phyloP scores from a whole-genome alignment of 805 yeast genomes.

The Wickerhamomyces pijperi region DNA sequence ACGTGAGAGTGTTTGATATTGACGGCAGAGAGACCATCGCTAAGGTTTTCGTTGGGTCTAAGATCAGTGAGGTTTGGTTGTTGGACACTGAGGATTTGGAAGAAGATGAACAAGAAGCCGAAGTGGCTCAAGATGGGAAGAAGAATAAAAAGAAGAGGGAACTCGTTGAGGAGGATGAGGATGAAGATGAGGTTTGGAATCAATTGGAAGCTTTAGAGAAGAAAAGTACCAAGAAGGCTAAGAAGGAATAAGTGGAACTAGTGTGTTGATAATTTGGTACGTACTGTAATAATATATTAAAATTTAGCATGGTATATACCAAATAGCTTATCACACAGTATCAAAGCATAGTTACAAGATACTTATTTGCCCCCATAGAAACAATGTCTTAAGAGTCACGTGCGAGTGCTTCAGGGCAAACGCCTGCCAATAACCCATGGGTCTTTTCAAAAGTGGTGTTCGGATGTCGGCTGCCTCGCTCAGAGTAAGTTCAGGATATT shows the following conservation, averaged over 20 bases:
- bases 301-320: too few species aligned
- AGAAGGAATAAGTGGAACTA: background rate
- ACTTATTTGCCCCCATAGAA: too few species aligned
- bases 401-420: too few species aligned
- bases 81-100: constrained; percentile 32
- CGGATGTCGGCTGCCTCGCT: too few species aligned
- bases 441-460: too few species aligned
- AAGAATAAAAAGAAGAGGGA: constrained; percentile 20
- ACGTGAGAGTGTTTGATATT: constrained; percentile 65
- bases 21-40: constrained; percentile 44
- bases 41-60: constrained; percentile 70
- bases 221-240: constrained; percentile 8
- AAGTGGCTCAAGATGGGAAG: constrained; percentile 17
- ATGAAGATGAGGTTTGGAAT: constrained; percentile 29
- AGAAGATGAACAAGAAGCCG: constrained; percentile 21
- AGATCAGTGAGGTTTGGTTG: constrained; percentile 42
- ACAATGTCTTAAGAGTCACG: too few species aligned
- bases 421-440: too few species aligned
- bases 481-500: too few species aligned
- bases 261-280: too few species aligned
- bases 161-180: constrained; percentile 23
- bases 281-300: too few species aligned
- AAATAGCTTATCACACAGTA: too few species aligned
- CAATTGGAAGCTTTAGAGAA: constrained; percentile 16
- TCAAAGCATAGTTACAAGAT: too few species aligned